Conservation (phyloP, 495 filamentous ascomycete genomes). For the Penicillium crystallinum region DNA sequence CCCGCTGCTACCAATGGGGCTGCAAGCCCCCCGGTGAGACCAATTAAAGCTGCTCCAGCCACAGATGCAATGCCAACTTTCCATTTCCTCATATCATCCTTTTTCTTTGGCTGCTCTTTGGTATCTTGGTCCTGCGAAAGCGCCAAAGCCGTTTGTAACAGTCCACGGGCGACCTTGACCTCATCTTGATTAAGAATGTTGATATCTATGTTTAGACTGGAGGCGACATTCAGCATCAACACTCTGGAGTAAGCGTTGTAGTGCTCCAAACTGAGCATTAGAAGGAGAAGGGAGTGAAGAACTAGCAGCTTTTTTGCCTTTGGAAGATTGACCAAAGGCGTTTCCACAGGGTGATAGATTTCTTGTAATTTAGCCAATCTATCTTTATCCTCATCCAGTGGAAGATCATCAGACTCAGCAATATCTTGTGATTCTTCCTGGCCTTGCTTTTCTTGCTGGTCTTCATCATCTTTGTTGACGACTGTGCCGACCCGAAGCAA, state of each 20-base stretch:
- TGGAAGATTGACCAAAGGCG: conserved; percentile 35
- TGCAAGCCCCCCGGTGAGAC: conserved; percentile 74
- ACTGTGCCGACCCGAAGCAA: conserved; percentile 59
- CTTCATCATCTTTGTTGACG: conserved; percentile 53
- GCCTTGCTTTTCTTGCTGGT: conserved; percentile 17
- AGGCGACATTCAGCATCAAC: conserved; percentile 62
- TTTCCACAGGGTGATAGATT: conserved; percentile 44
- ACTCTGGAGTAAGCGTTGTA: conserved; percentile 74
- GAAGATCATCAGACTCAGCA: conserved; percentile 15
- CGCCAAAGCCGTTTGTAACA: conserved; percentile 67
- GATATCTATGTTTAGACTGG: conserved; percentile 61
- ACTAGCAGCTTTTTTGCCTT: conserved; percentile 44
- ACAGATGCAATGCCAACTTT: conserved; percentile 81
- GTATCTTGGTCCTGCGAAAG: conserved; percentile 64
- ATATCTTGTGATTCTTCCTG: conserved; percentile 9
- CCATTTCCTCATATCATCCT: conserved; percentile 61
- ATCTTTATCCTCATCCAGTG: conserved; percentile 21
- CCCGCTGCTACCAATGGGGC: conserved; percentile 78
- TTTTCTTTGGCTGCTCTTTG: conserved; percentile 63
- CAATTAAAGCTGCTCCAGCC: conserved; percentile 70
- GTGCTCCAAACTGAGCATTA: conserved; percentile 74
- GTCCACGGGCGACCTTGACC: conserved; percentile 62
- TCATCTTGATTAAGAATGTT: conserved; percentile 67
- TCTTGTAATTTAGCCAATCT: conserved; percentile 33
- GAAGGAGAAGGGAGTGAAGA: conserved; percentile 59